These are phyloP conservation scores for Cryphonectria parasitica DNA, from an alignment of 2,329 filamentous ascomycete genomes.

Conservation along the genomic window DNA sequence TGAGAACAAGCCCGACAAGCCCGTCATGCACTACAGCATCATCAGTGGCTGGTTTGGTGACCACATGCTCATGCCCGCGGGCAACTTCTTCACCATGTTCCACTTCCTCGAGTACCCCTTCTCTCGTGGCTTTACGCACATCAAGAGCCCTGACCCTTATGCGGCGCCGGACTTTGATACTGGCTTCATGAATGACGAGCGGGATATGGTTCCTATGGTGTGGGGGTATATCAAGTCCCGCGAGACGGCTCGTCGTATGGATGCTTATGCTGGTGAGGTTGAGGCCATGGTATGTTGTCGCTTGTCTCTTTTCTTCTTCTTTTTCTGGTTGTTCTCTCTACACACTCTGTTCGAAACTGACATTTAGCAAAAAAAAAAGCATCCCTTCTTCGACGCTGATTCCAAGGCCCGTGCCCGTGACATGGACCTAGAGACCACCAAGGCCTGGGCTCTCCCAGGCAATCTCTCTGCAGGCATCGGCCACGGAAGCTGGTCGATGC, in stretches of 20 bases:
- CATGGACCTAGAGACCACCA: slow-evolving; percentile 75
- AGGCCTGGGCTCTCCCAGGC: slow-evolving; percentile 73
- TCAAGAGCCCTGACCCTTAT: slow-evolving; percentile 73
- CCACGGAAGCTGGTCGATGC: slow-evolving; percentile 72
- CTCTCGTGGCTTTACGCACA: slow-evolving; percentile 73
- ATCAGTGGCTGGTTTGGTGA: slow-evolving; percentile 70
- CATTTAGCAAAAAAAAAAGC: slow-evolving; percentile 46
- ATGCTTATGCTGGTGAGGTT: slow-evolving; percentile 77
- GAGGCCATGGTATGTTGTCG: slow-evolving; percentile 48
- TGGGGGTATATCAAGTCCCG: slow-evolving; percentile 85
- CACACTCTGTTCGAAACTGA: slow-evolving; percentile 30
- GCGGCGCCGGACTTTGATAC: slow-evolving; percentile 77
- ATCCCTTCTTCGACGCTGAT: slow-evolving; percentile 74
- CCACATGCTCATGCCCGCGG: slow-evolving; percentile 68
- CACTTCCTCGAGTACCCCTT: slow-evolving; percentile 80
- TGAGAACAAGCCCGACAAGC: slow-evolving; percentile 83
- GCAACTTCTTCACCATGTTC: slow-evolving; percentile 85
- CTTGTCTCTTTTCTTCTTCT: too few relatives aligned
- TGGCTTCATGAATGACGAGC: slow-evolving; percentile 84
- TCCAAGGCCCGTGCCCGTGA: slow-evolving; percentile 72
- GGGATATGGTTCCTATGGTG: slow-evolving; percentile 83
- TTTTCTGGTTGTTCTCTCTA: too few relatives aligned
- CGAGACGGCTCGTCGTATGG: slow-evolving; percentile 78
- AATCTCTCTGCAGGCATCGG: slow-evolving; percentile 73
- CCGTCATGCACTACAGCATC: slow-evolving; percentile 83